Evolutionary conservation across 257 asterid genomes (phyloP), one percentile per base, ranked within the genome.

Genomic region (Nicotiana undulata): DNA sequence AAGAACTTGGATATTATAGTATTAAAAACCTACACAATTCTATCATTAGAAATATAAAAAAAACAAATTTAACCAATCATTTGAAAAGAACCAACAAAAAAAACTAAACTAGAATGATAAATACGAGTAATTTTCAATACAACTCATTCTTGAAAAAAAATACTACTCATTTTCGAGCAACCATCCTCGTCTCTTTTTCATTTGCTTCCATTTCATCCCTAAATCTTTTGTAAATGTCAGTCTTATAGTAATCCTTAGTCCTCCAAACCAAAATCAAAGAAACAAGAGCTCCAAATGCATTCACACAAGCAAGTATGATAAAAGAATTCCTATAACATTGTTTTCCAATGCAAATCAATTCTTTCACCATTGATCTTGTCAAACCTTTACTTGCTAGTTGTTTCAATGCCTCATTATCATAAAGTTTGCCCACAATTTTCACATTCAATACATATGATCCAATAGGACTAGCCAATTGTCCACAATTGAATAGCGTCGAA

Each of bases 361-460:
- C 87, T 16, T 29, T 64, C 49, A 83, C 89, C 85, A 77, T 81
- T 16, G 67, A 63, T 52, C 85, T 79, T 15, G 77, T 75, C 82
- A 83, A 1, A 2, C 89, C 87, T 44, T 75, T 75, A 0, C 37
- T 34, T 8, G 82, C 18, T 6, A 84, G 67, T 20, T 79, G 84
- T 76, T 83, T 83, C 81, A 86, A 31, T 12, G 89, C 89, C 55
- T 83, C 85, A 3, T 75, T 65, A 40, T 86, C 89, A 44, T 86
- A 86, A n/a, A 84, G 82, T 64, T 37, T 79, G 8, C 89, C 87
- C 5, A 79, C 85, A 60, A 84, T 32, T 70, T 52, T 58, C 75
- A 86, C 89, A 63, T 86, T 86, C 34, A 84, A 68, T 9, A 84
- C 34, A 15, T 86, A 86, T 3, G 89, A 81, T 66, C 89, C 89